Evolutionary conservation across 208 protist species (phyloP), one percentile per base, ranked within the genome.

Genomic region (Acanthamoeba triangularis): DNA sequence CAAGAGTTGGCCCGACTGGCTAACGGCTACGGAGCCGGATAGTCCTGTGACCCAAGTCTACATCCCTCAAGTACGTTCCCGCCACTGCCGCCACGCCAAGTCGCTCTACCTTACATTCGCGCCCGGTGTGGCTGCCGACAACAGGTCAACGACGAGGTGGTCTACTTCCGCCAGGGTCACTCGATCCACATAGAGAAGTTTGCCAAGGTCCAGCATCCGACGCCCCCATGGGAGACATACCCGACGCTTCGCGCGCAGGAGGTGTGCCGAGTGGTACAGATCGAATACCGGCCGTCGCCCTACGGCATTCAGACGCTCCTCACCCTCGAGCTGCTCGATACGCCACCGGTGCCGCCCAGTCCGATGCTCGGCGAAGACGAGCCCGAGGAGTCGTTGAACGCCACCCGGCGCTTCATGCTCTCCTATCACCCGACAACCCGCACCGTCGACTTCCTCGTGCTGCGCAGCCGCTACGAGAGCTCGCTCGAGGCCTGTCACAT

Each of bases 101-200:
- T 25, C 28, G n/a, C 14, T 14, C 1, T n/a, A 13, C 47, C n/a
- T 41, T n/a, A 30, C 14, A 13, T 35, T 67, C n/a, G 28, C 35
- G 16, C 49, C 35, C 35, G n/a, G n/a, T n/a, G n/a, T n/a, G n/a
- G n/a, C n/a, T n/a, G n/a, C n/a, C n/a, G 4, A 41, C 20, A 84
- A 28, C 35, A 94, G 90, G 35, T 85, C 5, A 49, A 44, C n/a
- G 90, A 94, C 54, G 72, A 85, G 69, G 90, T 94, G 33, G 37
- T 94, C 52, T 94, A 94, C 35, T 94, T 78, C 52, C 61, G 69
- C 5, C 67, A 94, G 54, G 90, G 69, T 3, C 90, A 94, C 54
- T 10, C 13, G 2, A 30, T 44, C 44, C 84, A 94, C 67, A 78
- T 78, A 8, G 44, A 84, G 28, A 30, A 25, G 28, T 94, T 84